Percentiles rank a stretch among this genome's conserved stretches.
Conservation (phyloP, 345 rosid species). For the Moricandia arvensis region DNA sequence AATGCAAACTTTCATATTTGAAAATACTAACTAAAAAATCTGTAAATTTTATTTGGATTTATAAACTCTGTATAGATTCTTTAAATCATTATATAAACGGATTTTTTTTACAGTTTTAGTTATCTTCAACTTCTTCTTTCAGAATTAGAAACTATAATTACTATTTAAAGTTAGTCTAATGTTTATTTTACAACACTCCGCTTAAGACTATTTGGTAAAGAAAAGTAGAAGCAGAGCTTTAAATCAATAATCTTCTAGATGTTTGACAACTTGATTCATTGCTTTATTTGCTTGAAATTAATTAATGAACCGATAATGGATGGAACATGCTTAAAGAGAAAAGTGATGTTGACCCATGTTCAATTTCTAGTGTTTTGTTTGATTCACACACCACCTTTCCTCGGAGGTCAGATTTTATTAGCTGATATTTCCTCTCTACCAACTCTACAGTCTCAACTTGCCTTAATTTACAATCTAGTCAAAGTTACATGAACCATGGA, state of each 20-base stretch:
- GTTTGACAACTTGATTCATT: slow-evolving; percentile 6
- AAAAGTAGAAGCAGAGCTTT: background rate
- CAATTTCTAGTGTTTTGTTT: slow-evolving; percentile 6
- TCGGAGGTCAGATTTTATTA: background rate
- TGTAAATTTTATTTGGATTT: background rate
- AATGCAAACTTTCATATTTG: background rate
- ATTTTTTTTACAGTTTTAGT: background rate
- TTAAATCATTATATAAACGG: background rate
- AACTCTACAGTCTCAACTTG: slow-evolving; percentile 2
- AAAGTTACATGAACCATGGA: background rate
- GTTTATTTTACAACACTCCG: background rate
- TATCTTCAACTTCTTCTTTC: background rate
- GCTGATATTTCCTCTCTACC: slow-evolving; percentile 12
- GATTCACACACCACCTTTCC: slow-evolving; percentile 5
- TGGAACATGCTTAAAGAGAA: slow-evolving; percentile 23
- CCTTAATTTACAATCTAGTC: background rate
- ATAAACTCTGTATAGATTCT: background rate
- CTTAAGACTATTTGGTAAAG: background rate
- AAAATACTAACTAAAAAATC: background rate
- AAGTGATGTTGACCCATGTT: slow-evolving; percentile 13
- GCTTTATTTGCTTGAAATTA: background rate
- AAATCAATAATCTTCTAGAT: background rate
- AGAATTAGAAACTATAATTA: background rate
- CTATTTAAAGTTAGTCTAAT: background rate
- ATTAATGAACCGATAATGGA: background rate